Percentiles rank a stretch among this genome's conserved stretches.
These are phyloP conservation scores for Dictyostelium intermedium DNA, from an alignment of 78 protist species.

Conservation along the genomic window DNA sequence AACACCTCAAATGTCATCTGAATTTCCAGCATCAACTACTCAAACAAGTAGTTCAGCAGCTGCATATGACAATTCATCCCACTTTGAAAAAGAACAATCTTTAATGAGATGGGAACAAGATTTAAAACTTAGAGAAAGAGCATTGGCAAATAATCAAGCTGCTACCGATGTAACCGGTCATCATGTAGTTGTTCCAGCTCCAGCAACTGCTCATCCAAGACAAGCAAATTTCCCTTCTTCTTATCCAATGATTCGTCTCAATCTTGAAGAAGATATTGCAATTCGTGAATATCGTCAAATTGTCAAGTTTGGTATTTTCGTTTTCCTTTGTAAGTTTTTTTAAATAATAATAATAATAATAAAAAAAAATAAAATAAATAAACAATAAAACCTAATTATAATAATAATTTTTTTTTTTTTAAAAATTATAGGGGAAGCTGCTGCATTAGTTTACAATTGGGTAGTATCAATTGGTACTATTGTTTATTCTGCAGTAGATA, in stretches of 20 bases:
- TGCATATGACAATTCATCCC: neutral
- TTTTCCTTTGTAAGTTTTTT: neutral
- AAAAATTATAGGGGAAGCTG: neutral
- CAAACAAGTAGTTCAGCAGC: neutral
- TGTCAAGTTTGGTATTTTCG: slow-evolving; percentile 7
- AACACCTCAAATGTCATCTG: slow-evolving; percentile 31
- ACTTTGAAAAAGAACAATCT: slow-evolving; percentile 27
- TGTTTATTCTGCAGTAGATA: neutral
- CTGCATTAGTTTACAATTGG: slow-evolving; percentile 5
- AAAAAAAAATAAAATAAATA: neutral
- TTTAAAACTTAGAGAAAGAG: slow-evolving; percentile 4
- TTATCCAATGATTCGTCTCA: slow-evolving; percentile 19
- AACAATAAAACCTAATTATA: neutral
- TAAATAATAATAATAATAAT: neutral
- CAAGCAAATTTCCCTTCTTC: slow-evolving; percentile 28
- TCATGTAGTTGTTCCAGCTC: neutral
- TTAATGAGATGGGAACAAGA: slow-evolving; percentile 51
- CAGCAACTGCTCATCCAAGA: neutral
- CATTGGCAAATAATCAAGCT: neutral
- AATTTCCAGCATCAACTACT: slow-evolving; percentile 14
- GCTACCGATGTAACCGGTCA: neutral
- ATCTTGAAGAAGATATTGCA: slow-evolving; percentile 22
- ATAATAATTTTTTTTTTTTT: neutral
- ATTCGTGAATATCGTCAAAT: neutral
- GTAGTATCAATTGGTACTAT: slow-evolving; percentile 36